Evolutionary conservation across 495 filamentous ascomycete species (phyloP).

Genomic region (Lasiosphaeria miniovina): DNA sequence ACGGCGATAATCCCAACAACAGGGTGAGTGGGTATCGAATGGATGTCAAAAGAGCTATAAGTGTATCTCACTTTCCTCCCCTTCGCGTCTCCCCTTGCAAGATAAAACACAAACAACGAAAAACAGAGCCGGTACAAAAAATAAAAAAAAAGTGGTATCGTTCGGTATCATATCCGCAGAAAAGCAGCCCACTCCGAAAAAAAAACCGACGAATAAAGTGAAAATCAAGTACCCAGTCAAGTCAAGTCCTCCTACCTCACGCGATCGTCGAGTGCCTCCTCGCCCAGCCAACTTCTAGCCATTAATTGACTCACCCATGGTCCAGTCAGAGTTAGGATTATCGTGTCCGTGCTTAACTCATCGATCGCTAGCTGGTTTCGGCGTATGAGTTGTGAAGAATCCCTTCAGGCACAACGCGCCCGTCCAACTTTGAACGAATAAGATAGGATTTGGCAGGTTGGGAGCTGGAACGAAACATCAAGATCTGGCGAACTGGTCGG

Average conservation of each 20-base stretch:
- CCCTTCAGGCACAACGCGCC: too few relatives aligned
- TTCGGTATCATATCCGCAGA: conserved; percentile 10
- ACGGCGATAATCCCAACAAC: too few relatives aligned
- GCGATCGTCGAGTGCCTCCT: background rate
- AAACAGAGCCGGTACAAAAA: conserved; percentile 12
- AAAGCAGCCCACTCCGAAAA: background rate
- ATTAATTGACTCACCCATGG: too few relatives aligned
- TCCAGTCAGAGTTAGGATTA: too few relatives aligned
- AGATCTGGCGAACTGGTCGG: too few relatives aligned
- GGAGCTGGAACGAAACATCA: too few relatives aligned
- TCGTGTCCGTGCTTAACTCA: too few relatives aligned
- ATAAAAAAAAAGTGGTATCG: conserved; percentile 13
- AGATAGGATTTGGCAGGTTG: too few relatives aligned
- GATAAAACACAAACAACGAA: background rate
- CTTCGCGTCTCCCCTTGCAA: background rate
- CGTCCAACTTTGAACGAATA: too few relatives aligned
- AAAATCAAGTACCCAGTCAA: background rate
- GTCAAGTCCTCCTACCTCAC: background rate
- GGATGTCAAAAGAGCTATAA: background rate
- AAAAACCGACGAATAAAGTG: conserved; percentile 2
- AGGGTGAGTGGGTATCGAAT: background rate
- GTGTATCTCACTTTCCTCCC: background rate
- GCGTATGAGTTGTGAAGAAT: too few relatives aligned
- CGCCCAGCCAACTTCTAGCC: too few relatives aligned
- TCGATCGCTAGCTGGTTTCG: too few relatives aligned